Base-by-base conservation (phyloP, 2,329 filamentous ascomycete genomes). In the Botrytis medusae region DNA sequence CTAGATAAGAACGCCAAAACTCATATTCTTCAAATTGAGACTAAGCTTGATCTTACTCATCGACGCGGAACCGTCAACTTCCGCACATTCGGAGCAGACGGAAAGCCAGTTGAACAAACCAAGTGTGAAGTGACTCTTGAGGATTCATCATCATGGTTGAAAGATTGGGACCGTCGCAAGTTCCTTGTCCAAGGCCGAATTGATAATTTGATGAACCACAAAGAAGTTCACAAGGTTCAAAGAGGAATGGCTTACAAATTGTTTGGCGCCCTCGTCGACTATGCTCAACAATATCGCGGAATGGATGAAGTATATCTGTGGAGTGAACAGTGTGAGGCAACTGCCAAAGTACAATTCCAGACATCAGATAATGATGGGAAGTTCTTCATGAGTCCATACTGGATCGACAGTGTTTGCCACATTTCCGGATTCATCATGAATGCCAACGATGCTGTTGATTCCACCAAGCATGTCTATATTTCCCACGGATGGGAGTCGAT, bases 241-340 rank as follows among this genome's bases (percentile, higher is more conserved):
- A 89, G 91, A 40, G 91, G 87, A 59, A 22, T 94, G 84, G 90
- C 91, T 29, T 95, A 95, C 86, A 94, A 94, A 83, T 86, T 91
- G 71, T 87, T 87, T 76, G 83, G 84, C 54, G 84, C 87, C 60
- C 82, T 89, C 0, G 87, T 89, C 9, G 86, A 88, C 78, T 90
- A 89, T 75, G 82, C 84, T 32, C 80, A 77, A 16, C 82, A 83
- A 40, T 90, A 87, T 79, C 84, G 83, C 69, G 88, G 87, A 44
- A 88, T 89, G 81, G 84, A 88, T 44, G 86, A 88, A 71, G 86
- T 89, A 16, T 84, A 89, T 40, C 82, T 90, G 10, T 76, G 78
- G 65, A 80, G 83, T 71, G 89, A 90, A 67, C 76, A 82, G 12
- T 83, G 82, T 73, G 84, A 85, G 78, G 83, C 84, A 51, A 83